phyloP scores from a whole-genome alignment of 2,329 filamentous ascomycete species.

The Blastomyces percursus region DNA sequence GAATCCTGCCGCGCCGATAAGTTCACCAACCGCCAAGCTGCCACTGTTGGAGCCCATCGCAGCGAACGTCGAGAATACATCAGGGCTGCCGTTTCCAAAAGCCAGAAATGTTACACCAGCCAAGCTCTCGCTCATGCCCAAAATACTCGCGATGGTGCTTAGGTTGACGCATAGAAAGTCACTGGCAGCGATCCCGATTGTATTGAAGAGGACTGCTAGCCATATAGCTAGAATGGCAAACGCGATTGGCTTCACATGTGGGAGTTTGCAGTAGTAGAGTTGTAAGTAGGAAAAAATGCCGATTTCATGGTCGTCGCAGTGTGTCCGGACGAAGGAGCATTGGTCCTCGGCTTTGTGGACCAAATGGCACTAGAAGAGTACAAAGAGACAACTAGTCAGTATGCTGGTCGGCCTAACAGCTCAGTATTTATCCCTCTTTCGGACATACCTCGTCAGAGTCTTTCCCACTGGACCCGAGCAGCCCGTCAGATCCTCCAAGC shows the following conservation, averaged over 20 bases:
- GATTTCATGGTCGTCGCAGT: constrained; percentile 82
- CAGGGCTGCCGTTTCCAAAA: constrained; percentile 94
- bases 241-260: constrained; percentile 59
- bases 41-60: constrained; percentile 96
- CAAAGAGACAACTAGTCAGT: background rate
- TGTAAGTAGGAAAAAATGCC: constrained; percentile 80
- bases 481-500: background rate
- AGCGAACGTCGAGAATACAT: constrained; percentile 97
- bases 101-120: constrained; percentile 93
- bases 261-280: constrained; percentile 78
- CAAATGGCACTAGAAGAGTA: constrained; percentile 52
- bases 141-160: constrained; percentile 76
- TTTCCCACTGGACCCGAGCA: background rate
- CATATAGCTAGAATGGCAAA: constrained; percentile 69
- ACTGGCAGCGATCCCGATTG: constrained; percentile 93
- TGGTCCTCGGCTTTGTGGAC: constrained; percentile 70
- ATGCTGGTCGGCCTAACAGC: background rate
- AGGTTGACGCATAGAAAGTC: constrained; percentile 98
- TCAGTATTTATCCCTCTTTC: background rate
- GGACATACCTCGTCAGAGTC: constrained; percentile 10
- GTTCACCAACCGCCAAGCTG: constrained; percentile 89
- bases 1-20: constrained; percentile 89
- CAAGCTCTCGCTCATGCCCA: constrained; percentile 91
- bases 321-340: constrained; percentile 70
- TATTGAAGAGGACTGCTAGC: constrained; percentile 85